Evolutionary conservation across 257 asterid genomes (phyloP).

Genomic region (Forsythia viridissima): DNA sequence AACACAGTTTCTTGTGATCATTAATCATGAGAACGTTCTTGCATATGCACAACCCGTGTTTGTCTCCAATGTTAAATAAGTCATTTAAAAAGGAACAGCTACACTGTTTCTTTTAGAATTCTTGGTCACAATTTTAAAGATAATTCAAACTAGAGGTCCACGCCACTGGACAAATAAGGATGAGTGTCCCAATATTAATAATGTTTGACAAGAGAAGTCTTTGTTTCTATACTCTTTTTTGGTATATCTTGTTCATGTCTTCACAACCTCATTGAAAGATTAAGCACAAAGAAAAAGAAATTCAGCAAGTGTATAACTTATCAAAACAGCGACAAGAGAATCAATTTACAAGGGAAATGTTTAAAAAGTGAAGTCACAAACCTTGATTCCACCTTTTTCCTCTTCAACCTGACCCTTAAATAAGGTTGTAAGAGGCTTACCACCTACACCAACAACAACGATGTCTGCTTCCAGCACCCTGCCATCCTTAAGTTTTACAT

Average conservation of each 20-base stretch:
- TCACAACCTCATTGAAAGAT: neutral
- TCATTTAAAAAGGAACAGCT: neutral
- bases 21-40: neutral
- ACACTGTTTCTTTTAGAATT: neutral
- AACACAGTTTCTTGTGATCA: neutral
- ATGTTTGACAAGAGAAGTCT: neutral
- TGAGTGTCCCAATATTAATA: neutral
- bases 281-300: neutral
- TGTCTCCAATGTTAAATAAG: neutral
- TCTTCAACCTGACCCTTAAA: constrained; percentile 59
- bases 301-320: neutral
- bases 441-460: constrained; percentile 96
- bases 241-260: neutral
- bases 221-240: neutral
- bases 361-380: constrained; percentile 29
- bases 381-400: constrained; percentile 96
- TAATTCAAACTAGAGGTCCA: neutral
- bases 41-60: neutral
- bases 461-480: constrained; percentile 87
- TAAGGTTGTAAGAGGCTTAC: constrained; percentile 62
- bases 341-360: neutral
- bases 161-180: neutral
- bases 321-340: constrained; percentile 1
- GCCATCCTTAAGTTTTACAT: constrained; percentile 88
- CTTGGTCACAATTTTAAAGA: neutral